phyloP scores from a whole-genome alignment of 768 basidiomycete species.

The Suillus bovinus region DNA sequence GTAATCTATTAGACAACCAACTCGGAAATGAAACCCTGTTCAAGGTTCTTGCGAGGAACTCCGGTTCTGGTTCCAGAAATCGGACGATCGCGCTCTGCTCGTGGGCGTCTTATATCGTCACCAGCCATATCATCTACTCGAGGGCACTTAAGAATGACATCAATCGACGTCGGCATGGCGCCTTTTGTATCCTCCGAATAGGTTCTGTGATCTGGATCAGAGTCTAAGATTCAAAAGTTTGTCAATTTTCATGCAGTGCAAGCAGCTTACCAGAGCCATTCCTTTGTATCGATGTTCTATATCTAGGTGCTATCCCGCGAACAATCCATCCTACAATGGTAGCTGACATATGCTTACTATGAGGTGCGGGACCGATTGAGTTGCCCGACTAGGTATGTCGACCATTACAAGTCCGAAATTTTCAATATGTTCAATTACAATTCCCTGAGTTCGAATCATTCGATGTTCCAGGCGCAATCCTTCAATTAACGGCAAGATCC shows the following conservation, averaged over 20 bases:
- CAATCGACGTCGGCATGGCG: constrained; percentile 6
- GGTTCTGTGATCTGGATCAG: constrained; percentile 5
- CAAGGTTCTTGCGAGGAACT: neutral
- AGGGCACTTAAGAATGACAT: neutral
- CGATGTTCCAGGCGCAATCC: neutral
- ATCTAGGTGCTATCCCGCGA: neutral
- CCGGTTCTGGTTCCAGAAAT: neutral
- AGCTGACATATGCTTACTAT: neutral
- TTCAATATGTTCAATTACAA: neutral
- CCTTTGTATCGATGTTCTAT: constrained; percentile 4
- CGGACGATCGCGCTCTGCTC: neutral
- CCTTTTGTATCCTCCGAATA: neutral
- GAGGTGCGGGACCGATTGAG: constrained; percentile 1
- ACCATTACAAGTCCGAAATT: too few species aligned
- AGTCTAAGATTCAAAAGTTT: constrained; percentile 6
- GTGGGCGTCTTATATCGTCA: neutral
- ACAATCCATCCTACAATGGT: neutral
- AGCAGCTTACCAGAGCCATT: neutral
- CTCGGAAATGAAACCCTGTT: neutral
- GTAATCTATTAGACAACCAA: neutral
- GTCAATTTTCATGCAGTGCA: constrained; percentile 6
- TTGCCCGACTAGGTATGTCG: neutral
- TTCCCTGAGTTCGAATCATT: neutral
- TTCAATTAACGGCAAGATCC: neutral
- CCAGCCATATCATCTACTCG: neutral